Percentiles rank a stretch among this genome's conserved stretches.
Conservation (phyloP, 768 basidiomycete genomes). For the Cyclocybe cylindracea region DNA sequence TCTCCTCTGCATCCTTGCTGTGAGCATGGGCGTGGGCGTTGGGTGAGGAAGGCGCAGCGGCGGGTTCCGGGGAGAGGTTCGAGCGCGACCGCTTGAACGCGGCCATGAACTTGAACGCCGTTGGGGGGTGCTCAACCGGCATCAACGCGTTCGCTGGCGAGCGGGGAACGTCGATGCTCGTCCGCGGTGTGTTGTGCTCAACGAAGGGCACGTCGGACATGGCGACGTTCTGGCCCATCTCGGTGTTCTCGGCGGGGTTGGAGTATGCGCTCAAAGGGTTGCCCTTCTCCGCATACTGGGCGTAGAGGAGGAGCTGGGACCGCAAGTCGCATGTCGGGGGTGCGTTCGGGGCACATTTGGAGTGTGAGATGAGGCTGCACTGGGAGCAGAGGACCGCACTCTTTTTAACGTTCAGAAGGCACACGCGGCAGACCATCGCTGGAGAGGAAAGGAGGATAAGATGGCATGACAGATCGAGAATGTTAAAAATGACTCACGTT, state of each 20-base stretch:
- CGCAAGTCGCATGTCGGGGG: conserved; percentile 83
- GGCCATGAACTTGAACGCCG: conserved; percentile 64
- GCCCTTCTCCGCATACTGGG: conserved; percentile 75
- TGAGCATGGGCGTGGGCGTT: conserved; percentile 23
- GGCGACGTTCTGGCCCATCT: conserved; percentile 43
- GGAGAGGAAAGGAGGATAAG: conserved; percentile 11
- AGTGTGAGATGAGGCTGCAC: conserved; percentile 88
- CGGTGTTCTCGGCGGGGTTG: conserved; percentile 49
- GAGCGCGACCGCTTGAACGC: conserved; percentile 67
- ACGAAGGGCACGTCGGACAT: conserved; percentile 60
- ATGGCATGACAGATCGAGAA: neutral
- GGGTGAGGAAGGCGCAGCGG: conserved; percentile 28
- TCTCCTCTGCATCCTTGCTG: conserved; percentile 26
- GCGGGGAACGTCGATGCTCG: conserved; percentile 46
- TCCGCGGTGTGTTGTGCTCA: conserved; percentile 45
- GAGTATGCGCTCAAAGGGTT: conserved; percentile 54
- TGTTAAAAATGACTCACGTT: conserved; percentile 56
- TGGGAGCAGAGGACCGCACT: conserved; percentile 85
- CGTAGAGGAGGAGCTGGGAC: conserved; percentile 75
- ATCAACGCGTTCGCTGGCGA: conserved; percentile 26
- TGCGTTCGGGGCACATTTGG: conserved; percentile 71
- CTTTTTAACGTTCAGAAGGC: conserved; percentile 78
- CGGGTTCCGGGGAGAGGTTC: conserved; percentile 50
- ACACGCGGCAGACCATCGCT: conserved; percentile 91
- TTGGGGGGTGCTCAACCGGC: conserved; percentile 45